Evolutionary conservation across 1,284 basidiomycete species (phyloP).

Genomic region (Coniophora puteana): DNA sequence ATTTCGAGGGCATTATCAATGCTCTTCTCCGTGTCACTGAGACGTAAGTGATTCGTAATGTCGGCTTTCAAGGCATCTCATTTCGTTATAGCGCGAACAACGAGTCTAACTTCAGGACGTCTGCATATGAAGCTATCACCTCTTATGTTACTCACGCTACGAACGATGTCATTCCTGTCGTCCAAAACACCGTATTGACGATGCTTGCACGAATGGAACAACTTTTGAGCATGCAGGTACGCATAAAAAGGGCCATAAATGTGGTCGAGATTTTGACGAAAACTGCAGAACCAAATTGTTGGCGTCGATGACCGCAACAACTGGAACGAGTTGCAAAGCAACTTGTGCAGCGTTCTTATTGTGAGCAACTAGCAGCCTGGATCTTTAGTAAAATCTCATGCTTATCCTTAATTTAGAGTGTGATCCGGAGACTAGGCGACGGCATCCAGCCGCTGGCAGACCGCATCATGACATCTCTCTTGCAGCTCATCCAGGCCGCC

Average conservation of each 20-base stretch:
- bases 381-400: background rate
- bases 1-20: conserved; percentile 84
- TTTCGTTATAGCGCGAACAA: conserved; percentile 73
- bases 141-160: conserved; percentile 84
- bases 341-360: conserved; percentile 88
- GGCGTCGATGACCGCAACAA: conserved; percentile 97
- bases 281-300: conserved; percentile 81
- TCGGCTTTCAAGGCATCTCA: conserved; percentile 13
- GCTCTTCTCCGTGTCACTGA: conserved; percentile 85
- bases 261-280: conserved; percentile 2
- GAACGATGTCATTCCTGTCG: conserved; percentile 76
- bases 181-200: conserved; percentile 80
- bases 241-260: conserved; percentile 9
- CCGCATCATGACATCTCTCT: conserved; percentile 90
- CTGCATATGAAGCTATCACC: conserved; percentile 95
- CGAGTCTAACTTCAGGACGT: conserved; percentile 91
- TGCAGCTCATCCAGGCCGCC: conserved; percentile 83
- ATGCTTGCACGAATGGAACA: conserved; percentile 90
- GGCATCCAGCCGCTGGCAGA: conserved; percentile 90
- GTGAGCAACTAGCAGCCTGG: conserved; percentile 41
- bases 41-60: conserved; percentile 46
- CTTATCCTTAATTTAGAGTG: conserved; percentile 47
- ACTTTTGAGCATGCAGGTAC: conserved; percentile 76
- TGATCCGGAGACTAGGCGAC: conserved; percentile 79
- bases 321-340: conserved; percentile 98